A percentile compares a stretch with the other conserved stretches of the same genome.
Evolutionary conservation across 1,139 yeast species (phyloP).

Genomic region (Eremothecium gossypii): DNA sequence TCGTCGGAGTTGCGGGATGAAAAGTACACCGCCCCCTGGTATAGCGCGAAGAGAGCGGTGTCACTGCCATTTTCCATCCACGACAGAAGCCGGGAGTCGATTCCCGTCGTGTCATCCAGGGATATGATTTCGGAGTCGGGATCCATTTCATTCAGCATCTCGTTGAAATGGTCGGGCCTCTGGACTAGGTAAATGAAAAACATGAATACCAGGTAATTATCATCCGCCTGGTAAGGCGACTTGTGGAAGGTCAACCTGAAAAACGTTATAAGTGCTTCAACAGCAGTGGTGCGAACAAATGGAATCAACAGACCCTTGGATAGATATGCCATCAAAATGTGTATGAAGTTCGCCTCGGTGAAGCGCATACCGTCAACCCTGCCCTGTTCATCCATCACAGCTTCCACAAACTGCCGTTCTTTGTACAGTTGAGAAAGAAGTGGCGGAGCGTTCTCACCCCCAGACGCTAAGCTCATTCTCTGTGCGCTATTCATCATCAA

Average conservation of each 20-base stretch:
- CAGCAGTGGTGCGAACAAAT: conserved; percentile 48
- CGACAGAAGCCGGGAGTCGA: conserved; percentile 44
- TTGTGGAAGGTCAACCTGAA: conserved; percentile 36
- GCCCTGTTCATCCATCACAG: conserved; percentile 40
- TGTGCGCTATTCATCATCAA: conserved; percentile 32
- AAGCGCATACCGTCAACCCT: conserved; percentile 36
- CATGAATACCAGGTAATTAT: conserved; percentile 38
- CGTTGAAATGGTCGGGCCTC: conserved; percentile 41
- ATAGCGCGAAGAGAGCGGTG: conserved; percentile 39
- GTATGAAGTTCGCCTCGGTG: conserved; percentile 44
- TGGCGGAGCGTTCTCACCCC: conserved; percentile 7
- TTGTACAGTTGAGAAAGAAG: conserved; percentile 11
- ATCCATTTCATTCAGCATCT: conserved; percentile 40
- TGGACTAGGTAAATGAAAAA: conserved; percentile 47
- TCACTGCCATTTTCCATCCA: conserved; percentile 38
- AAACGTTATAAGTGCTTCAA: conserved; percentile 42
- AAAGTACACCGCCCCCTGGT: conserved; percentile 47
- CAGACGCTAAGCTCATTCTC: conserved; percentile 20
- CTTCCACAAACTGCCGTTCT: conserved; percentile 33
- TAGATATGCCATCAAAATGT: conserved; percentile 42
- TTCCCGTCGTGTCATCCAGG: conserved; percentile 31
- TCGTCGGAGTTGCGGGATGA: conserved; percentile 43
- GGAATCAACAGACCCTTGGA: conserved; percentile 59
- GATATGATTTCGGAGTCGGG: conserved; percentile 31
- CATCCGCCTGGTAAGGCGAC: conserved; percentile 4